phyloP scores from a whole-genome alignment of 2,329 filamentous ascomycete species.

The Colletotrichum sp. region DNA sequence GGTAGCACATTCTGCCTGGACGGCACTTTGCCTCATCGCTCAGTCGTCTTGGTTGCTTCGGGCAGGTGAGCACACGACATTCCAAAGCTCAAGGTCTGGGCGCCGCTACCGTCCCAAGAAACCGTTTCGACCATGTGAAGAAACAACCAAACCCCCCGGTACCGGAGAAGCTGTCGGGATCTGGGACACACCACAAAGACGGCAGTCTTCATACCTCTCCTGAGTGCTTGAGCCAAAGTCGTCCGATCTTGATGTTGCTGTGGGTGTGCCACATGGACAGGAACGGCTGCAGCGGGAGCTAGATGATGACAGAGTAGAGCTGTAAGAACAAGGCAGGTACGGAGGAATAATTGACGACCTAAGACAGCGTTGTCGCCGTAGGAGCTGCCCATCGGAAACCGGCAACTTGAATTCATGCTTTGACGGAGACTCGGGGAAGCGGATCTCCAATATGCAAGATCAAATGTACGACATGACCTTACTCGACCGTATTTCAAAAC shows the following conservation, averaged over 20 bases:
- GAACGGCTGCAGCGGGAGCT: not conserved
- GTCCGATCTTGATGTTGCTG: not conserved
- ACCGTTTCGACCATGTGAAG: not conserved
- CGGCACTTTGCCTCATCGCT: not conserved
- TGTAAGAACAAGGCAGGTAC: not conserved
- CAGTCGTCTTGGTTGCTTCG: not conserved
- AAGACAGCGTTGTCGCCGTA: not conserved
- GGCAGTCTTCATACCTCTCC: not conserved
- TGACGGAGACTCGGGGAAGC: not conserved
- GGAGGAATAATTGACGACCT: not conserved
- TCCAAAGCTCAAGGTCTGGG: not conserved
- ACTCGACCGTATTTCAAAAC: not conserved
- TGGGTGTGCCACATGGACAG: slow-evolving; percentile 27
- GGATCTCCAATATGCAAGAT: not conserved
- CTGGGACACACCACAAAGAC: not conserved
- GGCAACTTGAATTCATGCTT: not conserved
- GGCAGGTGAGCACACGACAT: slow-evolving; percentile 18
- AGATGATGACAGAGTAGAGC: not conserved
- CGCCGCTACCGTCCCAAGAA: not conserved
- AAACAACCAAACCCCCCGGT: not conserved
- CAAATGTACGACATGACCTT: not conserved
- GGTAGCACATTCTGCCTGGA: not conserved
- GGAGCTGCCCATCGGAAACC: not conserved
- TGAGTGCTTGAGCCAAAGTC: slow-evolving; percentile 1
- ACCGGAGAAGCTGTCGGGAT: not conserved